Evolutionary conservation across 495 filamentous ascomycete species (phyloP).

Genomic region (Bryoglossum gracile): DNA sequence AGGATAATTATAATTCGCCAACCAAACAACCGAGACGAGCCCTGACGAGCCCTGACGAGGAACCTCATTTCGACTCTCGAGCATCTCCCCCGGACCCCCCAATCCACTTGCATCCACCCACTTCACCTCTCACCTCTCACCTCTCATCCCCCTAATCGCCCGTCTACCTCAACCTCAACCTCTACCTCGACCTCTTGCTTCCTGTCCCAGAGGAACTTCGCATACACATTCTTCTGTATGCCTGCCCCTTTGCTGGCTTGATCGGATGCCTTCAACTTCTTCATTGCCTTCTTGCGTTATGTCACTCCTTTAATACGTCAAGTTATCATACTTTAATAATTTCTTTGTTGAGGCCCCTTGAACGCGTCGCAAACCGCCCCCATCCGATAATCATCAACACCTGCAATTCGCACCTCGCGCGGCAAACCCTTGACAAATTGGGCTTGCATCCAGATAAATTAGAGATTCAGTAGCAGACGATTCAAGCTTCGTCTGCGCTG

Average conservation of each 20-base stretch:
- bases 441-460: slow-evolving; percentile 19
- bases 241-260: slow-evolving; percentile 17
- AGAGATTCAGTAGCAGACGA: slow-evolving; percentile 50
- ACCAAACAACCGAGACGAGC: no score
- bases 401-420: slow-evolving; percentile 10
- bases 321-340: slow-evolving; percentile 20
- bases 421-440: slow-evolving; percentile 6
- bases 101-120: no score
- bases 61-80: no score
- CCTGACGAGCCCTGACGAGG: no score
- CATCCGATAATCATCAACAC: no score
- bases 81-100: no score
- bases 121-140: no score
- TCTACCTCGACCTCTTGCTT: not conserved
- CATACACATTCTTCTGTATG: slow-evolving; percentile 16
- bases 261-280: slow-evolving; percentile 24
- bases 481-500: slow-evolving; percentile 46
- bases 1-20: no score
- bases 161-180: not conserved
- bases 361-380: slow-evolving; percentile 26
- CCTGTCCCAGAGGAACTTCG: slow-evolving; percentile 1
- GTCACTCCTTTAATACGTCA: slow-evolving; percentile 24
- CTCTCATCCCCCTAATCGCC: not conserved
- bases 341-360: slow-evolving; percentile 8
- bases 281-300: slow-evolving; percentile 17